phyloP scores from a whole-genome alignment of 208 protist genomes.

The Perkinsela sp. region DNA sequence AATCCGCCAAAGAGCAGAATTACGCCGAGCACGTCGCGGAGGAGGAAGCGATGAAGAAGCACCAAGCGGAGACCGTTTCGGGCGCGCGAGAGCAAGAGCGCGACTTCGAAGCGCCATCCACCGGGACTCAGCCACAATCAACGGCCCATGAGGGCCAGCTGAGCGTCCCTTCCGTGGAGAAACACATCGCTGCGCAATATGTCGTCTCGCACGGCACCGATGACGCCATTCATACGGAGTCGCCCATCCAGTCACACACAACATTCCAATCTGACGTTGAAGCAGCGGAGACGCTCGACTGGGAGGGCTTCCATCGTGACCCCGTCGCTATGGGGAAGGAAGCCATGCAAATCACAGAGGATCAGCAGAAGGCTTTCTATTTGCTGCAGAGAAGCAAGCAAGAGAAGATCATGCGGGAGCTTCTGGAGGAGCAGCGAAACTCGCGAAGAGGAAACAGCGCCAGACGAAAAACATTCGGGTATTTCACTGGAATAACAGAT shows the following conservation, averaged over 20 bases:
- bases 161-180: slow-evolving; percentile 2
- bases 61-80: slow-evolving; percentile 13
- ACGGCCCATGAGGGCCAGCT: neutral
- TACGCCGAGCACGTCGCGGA: slow-evolving; percentile 18
- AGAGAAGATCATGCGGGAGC: slow-evolving; percentile 46
- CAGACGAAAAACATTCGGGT: neutral
- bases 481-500: neutral
- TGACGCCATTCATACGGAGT: slow-evolving; percentile 40
- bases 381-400: slow-evolving; percentile 43
- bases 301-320: slow-evolving; percentile 57
- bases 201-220: slow-evolving; percentile 16
- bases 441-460: slow-evolving; percentile 4
- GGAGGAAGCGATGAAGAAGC: slow-evolving; percentile 15
- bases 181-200: slow-evolving; percentile 46
- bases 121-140: neutral
- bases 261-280: slow-evolving; percentile 55
- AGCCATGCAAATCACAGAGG: slow-evolving; percentile 39
- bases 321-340: slow-evolving; percentile 13
- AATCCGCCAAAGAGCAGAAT: slow-evolving; percentile 20
- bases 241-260: slow-evolving; percentile 34
- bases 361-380: slow-evolving; percentile 40
- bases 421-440: slow-evolving; percentile 38
- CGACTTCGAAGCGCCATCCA: slow-evolving; percentile 8
- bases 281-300: slow-evolving; percentile 43
- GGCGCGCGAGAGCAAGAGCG: slow-evolving; percentile 17